Evolutionary conservation across 768 basidiomycete genomes (phyloP), one percentile per base, ranked within the genome.

Genomic region (Serendipita indica): DNA sequence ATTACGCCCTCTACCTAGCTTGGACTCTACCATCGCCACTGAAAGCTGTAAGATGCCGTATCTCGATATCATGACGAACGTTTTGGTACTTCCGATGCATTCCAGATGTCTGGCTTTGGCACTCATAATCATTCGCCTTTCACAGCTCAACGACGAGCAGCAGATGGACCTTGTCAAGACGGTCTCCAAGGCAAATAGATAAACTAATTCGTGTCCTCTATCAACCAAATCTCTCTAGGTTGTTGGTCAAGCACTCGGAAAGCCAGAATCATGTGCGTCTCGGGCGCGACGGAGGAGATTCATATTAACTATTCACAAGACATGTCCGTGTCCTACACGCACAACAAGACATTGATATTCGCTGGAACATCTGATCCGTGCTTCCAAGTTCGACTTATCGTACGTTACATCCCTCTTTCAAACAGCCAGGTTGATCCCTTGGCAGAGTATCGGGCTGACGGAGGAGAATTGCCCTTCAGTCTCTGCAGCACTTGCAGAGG

Each of bases 351-450:
- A 6, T 30, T 54, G 20, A 54, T 54, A 6, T 54, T 54, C 30
- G 49, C 49, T 13, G 49, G 49, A 54, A 54, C 49, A 27, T 22
- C 49, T 20, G 49, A 54, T 25, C 49, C 49, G 20, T 54, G 49
- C 49, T 54, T 54, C 30, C 49, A 54, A 27, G 30, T 54, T 54
- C 22, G 49, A 7, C 49, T 54, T 27, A 54, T 54, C 7, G 49
- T 54, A 28, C 7, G 49, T 54, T 16, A 1, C 4, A 7, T 10
- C 22, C 30, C 4, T n/a, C 12, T 22, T n/a, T 37, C 22, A 54
- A 7, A 1, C 10, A 54, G 30, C 10, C 1, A 16, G 22, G 2
- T 3, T 54, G 30, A 16, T 27, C 22, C 20, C 49, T 16, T 54
- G n/a, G 7, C 22, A 54, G 49, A 22, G 20, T 4, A 54, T 54